Base-by-base conservation (phyloP, 192 early-diverging fungal genomes). In the Fimicolochytrium jonesii region DNA sequence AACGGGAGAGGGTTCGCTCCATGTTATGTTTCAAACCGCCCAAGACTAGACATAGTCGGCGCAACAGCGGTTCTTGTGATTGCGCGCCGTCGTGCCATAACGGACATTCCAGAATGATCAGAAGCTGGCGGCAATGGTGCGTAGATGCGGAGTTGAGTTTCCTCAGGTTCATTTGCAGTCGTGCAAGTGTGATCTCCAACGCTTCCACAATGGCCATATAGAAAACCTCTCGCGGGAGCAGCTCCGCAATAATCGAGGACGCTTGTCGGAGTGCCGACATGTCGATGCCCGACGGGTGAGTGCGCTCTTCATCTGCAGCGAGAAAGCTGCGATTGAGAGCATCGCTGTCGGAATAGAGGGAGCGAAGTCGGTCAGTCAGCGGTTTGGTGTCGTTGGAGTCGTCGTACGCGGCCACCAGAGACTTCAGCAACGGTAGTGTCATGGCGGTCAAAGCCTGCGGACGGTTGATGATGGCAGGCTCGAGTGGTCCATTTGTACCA, bases 111-210 rank as follows among this genome's bases (percentile, higher is more conserved):
- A 64, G 34, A 35, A 59, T n/a, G 15, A 59, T 47, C 10, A 66
- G 31, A 25, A 65, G 1, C 41, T 62, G 59, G 10, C 47, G 49
- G 20, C 34, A 55, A 0, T 18, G n/a, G 48, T 44, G 13, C n/a
- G 71, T 66, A 6, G 56, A 50, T 18, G 66, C 56, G 11, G 51
- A 45, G 18, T 73, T 70, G 37, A 78, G 70, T 54, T 23, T 63
- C 50, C 22, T 49, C 18, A 62, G 4, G 48, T 80, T 79, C 48
- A 79, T 51, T 13, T 75, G 67, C 34, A 87, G 56, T 23, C 70
- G 57, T 18, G 86, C 77, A 23, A 86, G 61, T 1, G 83, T 53
- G 20, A 80, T 65, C 59, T 87, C 86, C 4, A 87, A 64, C 0
- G 79, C 76, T 48, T 78, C 78, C 41, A 76, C 68, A 10, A 87